Percentiles rank a stretch among this genome's conserved stretches.
Conservation (phyloP, 23 red algal genomes). For the Gracilariopsis chorda region DNA sequence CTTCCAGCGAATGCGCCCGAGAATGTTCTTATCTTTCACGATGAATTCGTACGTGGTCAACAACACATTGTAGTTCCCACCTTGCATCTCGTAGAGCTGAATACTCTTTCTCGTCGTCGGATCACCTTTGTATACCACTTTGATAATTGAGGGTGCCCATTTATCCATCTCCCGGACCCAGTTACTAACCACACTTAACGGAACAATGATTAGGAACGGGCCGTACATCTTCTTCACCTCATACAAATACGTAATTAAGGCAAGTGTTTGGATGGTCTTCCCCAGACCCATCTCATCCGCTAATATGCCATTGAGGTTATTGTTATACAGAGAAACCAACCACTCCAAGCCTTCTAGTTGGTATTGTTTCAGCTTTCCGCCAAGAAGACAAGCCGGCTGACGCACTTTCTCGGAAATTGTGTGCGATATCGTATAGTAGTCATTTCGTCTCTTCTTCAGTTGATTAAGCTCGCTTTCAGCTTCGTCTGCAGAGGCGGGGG, state of each 20-base stretch:
- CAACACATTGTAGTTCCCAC: slow-evolving; percentile 76
- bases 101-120: slow-evolving; percentile 68
- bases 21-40: slow-evolving; percentile 88
- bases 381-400: slow-evolving; percentile 76
- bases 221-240: slow-evolving; percentile 84
- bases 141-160: slow-evolving; percentile 81
- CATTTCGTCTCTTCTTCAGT: slow-evolving; percentile 77
- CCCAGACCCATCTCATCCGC: slow-evolving; percentile 99
- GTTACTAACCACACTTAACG: slow-evolving; percentile 86
- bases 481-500: neutral
- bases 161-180: slow-evolving; percentile 92
- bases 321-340: slow-evolving; percentile 94
- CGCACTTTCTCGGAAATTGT: slow-evolving; percentile 85
- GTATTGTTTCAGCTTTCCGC: slow-evolving; percentile 92
- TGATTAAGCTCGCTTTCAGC: slow-evolving; percentile 62
- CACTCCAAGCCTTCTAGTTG: slow-evolving; percentile 94
- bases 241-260: slow-evolving; percentile 80
- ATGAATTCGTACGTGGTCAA: slow-evolving; percentile 97
- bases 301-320: slow-evolving; percentile 92
- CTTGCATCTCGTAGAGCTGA: slow-evolving; percentile 80
- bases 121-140: slow-evolving; percentile 93
- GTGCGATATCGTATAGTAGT: slow-evolving; percentile 93
- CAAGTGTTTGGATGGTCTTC: slow-evolving; percentile 96
- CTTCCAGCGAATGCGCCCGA: slow-evolving; percentile 88
- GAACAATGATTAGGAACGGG: slow-evolving; percentile 91